Base-by-base conservation (phyloP, 208 protist species). In the Leishmania guyanensis region DNA sequence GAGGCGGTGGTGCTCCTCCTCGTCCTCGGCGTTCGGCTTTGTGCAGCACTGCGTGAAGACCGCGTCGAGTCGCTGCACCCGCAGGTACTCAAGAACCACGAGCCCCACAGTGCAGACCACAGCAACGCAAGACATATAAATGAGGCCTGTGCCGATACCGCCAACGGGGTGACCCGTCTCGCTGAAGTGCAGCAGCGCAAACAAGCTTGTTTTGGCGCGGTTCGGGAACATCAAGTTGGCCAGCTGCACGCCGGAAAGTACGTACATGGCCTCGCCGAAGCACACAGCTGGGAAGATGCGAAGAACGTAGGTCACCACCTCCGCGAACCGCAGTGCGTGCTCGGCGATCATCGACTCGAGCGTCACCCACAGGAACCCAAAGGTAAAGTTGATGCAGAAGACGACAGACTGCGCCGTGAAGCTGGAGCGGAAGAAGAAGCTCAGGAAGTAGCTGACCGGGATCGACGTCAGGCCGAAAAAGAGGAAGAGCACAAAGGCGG, bases 321-420 rank as follows among this genome's bases (percentile, higher is more conserved):
- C 29, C 64, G 92, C 90, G 78, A 94, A 88, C 39, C 83, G 66
- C 29, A 86, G 78, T n/a, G 91, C 78, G 60, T 81, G 76, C 51
- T 81, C 77, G 68, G 84, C 84, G 50, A 97, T 84, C 77, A 98
- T 91, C 46, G 89, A 86, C 85, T 95, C 90, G 68, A 88, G 66
- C 68, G 91, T 89, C 60, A 95, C 89, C 89, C 95, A 94, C 72
- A 98, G 62, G 73, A 97, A 96, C 22, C 94, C 94, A 71, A 88
- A 85, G 48, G 91, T 82, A 77, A 98, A 95, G 86, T 96, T 98
- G 73, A 93, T 82, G 72, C 95, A 85, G 69, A 98, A 91, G 51
- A 96, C 87, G 53, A 90, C 85, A 71, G 89, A 95, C 77, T 98
- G 93, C 54, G 93, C 93, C 26, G 85, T 78, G 77, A 92, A 92